Evolutionary conservation across 1,284 basidiomycete genomes (phyloP), one percentile per base, ranked within the genome.

Genomic region (Ustilago tritici): DNA sequence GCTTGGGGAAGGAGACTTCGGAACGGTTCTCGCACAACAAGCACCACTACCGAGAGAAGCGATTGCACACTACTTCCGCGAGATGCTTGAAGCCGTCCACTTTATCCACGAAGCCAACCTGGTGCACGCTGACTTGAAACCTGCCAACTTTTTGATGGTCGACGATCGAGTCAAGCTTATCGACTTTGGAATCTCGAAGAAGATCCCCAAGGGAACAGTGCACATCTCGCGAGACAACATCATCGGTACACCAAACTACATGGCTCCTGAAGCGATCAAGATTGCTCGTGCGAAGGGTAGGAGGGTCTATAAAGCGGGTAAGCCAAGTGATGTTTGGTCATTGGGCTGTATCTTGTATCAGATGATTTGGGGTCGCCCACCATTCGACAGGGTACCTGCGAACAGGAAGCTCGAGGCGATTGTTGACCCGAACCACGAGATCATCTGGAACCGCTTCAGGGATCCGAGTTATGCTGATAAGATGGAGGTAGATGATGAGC

Each of bases 141-240:
- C 84, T 9, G 82, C 82, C 66, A 90, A 89, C 86, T 90, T 98
- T 49, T 88, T 99, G 15, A 89, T 98, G 47, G 94, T 95, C 81
- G 90, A 91, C 56, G 89, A 92, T 23, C 91, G 94, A 58, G 91
- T 98, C 86, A 98, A 96, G 87, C 91, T 99, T 23, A 94, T 95
- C 34, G 97, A 99, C 87, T 99, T 99, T 87, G 97, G 97, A 11
- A 97, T 95, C 19, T 95, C 94, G 38, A 96, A 96, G 88, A 89
- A 96, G 76, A 88, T 95, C 58, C 85, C 83, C 34, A 71, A 83
- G 54, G 84, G 84, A 28, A 86, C 85, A 14, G 80, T 86, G 49
- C 85, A 86, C 61, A 86, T 86, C 35, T 84, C 82, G 53, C 72
- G 85, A 11, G 84, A 84, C 43, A 78, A 70, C 38, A 84, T 86